Base-by-base conservation (phyloP, 768 basidiomycete species). In the Pleurotus sapidus region DNA sequence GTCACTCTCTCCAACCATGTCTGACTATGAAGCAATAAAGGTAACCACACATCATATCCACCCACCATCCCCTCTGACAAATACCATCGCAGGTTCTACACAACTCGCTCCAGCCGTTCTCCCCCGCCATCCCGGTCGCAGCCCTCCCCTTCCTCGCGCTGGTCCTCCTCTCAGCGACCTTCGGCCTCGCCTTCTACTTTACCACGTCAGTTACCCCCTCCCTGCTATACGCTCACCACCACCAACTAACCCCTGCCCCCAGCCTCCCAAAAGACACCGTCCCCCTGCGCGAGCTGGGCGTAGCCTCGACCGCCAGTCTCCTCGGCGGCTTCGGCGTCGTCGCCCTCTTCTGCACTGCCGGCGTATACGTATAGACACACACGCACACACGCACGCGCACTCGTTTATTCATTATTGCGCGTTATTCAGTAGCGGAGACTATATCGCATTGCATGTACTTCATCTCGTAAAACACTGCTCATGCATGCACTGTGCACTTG, bases 251-350 rank as follows among this genome's bases (percentile, higher is more conserved):
- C 39, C 1, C 9, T 53, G 2, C 8, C 20, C 39, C 63, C 73
- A 95, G 94, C 51, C 82, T 96, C 37, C 88, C 91, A 61, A 93
- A 88, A 77, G 77, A 81, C 65, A 80, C 78, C 7, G 55, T 81
- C 43, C 74, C 91, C 25, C 59, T 84, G 55, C 82, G 83, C 55
- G 94, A 97, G 72, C 67, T 83, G 5, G 80, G 77, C 7, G 85
- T 93, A 17, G 91, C 91, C 0, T 72, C 82, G 40, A 68, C 84
- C 11, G 93, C 92, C 23, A 93, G 91, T 69, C 61, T 85, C 40
- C 83, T 95, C 20, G 92, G 88, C 25, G 94, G 95, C 6, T 91
- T 93, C 63, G 95, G 95, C 53, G 82, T 94, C 63, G 91, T 96
- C 25, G 88, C 91, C 43, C 81, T 96, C 57, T 96, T 97, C 72